Conservation (phyloP, 2,329 filamentous ascomycete genomes). For the Tothia fuscella region DNA sequence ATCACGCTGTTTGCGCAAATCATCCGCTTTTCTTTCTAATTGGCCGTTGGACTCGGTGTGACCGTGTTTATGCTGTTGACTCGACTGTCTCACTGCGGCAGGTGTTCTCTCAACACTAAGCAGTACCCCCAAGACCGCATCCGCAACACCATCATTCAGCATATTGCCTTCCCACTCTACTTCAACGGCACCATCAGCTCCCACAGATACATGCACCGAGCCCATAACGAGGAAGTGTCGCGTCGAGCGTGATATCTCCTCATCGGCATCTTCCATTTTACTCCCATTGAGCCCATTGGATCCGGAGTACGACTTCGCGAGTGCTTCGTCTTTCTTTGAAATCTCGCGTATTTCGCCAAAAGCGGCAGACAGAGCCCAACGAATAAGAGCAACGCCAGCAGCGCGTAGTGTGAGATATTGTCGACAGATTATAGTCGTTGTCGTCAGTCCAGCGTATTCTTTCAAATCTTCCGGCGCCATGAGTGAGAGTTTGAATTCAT, state of each 20-base stretch:
- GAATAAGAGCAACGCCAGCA: slow-evolving; percentile 80
- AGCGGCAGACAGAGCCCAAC: slow-evolving; percentile 87
- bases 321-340: slow-evolving; percentile 7
- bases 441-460: slow-evolving; percentile 94
- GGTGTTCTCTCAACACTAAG: slow-evolving; percentile 88
- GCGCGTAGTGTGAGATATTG: slow-evolving; percentile 80
- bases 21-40: background rate
- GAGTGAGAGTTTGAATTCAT: slow-evolving; percentile 91
- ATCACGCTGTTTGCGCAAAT: slow-evolving; percentile 56
- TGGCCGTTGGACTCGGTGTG: slow-evolving; percentile 7
- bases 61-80: slow-evolving; percentile 8
- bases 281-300: slow-evolving; percentile 19
- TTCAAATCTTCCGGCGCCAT: slow-evolving; percentile 95
- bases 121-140: slow-evolving; percentile 86
- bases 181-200: slow-evolving; percentile 56
- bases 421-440: slow-evolving; percentile 85
- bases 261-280: slow-evolving; percentile 46
- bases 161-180: slow-evolving; percentile 97
- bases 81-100: slow-evolving; percentile 79
- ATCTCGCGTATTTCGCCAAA: slow-evolving; percentile 62
- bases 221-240: slow-evolving; percentile 67
- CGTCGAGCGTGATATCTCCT: slow-evolving; percentile 47
- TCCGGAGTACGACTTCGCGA: slow-evolving; percentile 30
- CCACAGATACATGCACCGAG: slow-evolving; percentile 71
- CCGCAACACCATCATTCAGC: slow-evolving; percentile 95